Conservation (phyloP, 176 grass and related monocot species). For the Oryza rufipogon region DNA sequence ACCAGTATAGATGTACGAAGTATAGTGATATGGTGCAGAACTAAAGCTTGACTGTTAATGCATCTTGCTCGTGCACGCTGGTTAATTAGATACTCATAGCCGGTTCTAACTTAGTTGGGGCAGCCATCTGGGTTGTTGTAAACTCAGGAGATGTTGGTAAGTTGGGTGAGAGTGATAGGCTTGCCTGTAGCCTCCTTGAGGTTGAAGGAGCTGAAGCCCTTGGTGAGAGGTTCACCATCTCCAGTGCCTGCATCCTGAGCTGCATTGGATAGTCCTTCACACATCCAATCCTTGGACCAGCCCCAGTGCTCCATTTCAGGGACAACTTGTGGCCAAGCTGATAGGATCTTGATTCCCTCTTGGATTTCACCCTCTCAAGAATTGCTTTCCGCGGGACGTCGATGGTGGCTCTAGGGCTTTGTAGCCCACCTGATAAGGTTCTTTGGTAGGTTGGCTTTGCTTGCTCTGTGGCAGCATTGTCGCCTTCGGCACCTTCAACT, state of each 20-base stretch:
- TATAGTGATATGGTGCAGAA: too few relatives aligned
- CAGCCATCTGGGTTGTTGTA: conserved; percentile 3
- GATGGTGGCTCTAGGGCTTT: conserved; percentile 52
- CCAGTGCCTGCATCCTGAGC: conserved; percentile 73
- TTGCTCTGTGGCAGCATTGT: conserved; percentile 34
- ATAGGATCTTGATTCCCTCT: too few relatives aligned
- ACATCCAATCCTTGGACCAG: conserved; percentile 91
- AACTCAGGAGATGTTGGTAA: conserved; percentile 4
- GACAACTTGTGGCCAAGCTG: not conserved
- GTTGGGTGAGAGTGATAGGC: conserved; percentile 11
- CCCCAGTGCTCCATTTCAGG: conserved; percentile 81
- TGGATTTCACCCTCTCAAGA: too few relatives aligned
- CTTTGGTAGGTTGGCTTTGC: conserved; percentile 61
- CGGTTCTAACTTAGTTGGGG: conserved; percentile 42
- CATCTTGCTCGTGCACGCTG: not conserved
- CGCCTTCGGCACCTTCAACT: conserved; percentile 7
- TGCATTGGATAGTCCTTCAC: conserved; percentile 81
- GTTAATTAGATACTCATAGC: not conserved
- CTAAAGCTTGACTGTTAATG: too few relatives aligned
- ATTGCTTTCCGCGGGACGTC: conserved; percentile 14
- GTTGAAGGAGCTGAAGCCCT: conserved; percentile 34
- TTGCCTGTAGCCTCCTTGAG: conserved; percentile 33
- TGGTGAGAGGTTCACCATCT: conserved; percentile 80
- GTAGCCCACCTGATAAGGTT: conserved; percentile 79
- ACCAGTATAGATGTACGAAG: not conserved